Evolutionary conservation across 2,329 filamentous ascomycete genomes (phyloP), one percentile per base, ranked within the genome.

Genomic region (Neopestalotiopsis rosae): DNA sequence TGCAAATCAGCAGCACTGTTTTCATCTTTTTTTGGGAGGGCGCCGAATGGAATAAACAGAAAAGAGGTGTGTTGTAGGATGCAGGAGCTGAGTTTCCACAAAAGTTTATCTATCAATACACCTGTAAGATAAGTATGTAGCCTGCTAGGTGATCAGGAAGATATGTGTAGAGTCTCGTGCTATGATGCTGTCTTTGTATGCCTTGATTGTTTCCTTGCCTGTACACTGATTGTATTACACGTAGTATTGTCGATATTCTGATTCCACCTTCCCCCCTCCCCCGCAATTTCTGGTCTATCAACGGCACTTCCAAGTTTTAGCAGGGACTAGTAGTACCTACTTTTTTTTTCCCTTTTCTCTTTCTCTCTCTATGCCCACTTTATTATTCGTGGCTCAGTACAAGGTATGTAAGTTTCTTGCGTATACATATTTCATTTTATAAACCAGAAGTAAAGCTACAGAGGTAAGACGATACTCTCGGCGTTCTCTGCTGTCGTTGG

Each of bases 201-300:
- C 49, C 13, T 56, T 14, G 20, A 56, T 38, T 38, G 34, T 38
- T 28, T 38, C 34, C 34, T 38, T 38, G 34, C 34, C 6, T 10
- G 34, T 38, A 38, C 10, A 10, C 6, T 7, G 6, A 38, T 38
- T 38, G 34, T 7, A 38, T 10, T 28, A 28, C 24, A 28, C 24
- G 24, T 28, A 28, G 24, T 28, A 28, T 38, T 56, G 49, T 56
- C 49, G 49, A 56, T 52, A 9, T n/a, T n/a, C n/a, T 30, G 28
- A 42, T 61, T n/a, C 12, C 20, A 42, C n/a, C 17, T 20, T 61
- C 24, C 38, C 57, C 65, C 10, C 32, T 56, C 65, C 66, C 66
- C 66, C 66, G 66, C 66, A 67, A 49, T 67, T 62, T 63, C 61
- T 28, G 14, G 57, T 7, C 57, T 59, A 10, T 59, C 24, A 38